Conservation (phyloP, 345 rosid species). For the Gossypium australe region DNA sequence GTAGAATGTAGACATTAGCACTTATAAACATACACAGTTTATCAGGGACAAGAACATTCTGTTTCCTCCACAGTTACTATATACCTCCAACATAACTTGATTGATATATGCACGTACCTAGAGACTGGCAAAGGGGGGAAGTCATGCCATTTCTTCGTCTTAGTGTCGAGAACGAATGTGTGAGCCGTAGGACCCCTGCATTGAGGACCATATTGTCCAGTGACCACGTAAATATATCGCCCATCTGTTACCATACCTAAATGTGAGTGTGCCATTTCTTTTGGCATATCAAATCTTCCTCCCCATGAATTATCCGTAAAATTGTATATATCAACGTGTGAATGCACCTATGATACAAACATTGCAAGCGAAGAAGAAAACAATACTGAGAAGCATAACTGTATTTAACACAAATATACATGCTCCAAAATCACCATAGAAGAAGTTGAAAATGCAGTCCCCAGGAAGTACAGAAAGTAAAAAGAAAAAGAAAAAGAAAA, state of each 20-base stretch:
- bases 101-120: constrained; percentile 42
- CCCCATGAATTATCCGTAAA: constrained; percentile 78
- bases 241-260: constrained; percentile 99
- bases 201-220: constrained; percentile 94
- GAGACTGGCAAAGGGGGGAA: constrained; percentile 71
- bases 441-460: no score
- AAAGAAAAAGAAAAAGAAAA: background rate
- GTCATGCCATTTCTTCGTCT: constrained; percentile 70
- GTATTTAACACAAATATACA: no score
- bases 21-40: background rate
- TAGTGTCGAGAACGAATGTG: constrained; percentile 76
- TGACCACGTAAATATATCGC: constrained; percentile 68
- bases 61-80: background rate
- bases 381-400: no score
- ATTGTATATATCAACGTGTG: constrained; percentile 84
- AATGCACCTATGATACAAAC: constrained; percentile 57
- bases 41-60: background rate
- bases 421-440: no score
- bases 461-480: background rate
- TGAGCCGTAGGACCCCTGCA: constrained; percentile 86
- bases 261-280: constrained; percentile 98
- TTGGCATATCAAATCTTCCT: constrained; percentile 91
- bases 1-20: background rate
- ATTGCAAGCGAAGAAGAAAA: background rate
- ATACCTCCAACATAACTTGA: background rate